Evolutionary conservation across 495 filamentous ascomycete species (phyloP).

Genomic region (Barbatosphaeria neglecta): DNA sequence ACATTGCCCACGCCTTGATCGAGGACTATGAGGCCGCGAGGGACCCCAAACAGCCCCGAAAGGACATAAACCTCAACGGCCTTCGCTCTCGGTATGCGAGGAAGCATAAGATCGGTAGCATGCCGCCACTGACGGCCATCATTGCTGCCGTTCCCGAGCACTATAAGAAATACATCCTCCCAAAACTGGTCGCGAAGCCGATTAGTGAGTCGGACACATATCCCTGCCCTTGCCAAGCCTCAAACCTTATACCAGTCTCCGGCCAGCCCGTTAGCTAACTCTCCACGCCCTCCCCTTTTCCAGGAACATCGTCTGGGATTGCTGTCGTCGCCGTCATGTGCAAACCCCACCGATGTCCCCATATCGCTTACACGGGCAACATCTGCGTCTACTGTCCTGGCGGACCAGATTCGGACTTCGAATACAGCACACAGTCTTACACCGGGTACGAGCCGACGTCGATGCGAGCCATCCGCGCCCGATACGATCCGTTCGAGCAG

Average conservation of each 20-base stretch:
- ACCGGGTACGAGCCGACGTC: conserved; percentile 97
- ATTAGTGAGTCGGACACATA: conserved; percentile 69
- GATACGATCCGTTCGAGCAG: conserved; percentile 97
- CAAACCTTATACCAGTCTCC: too few relatives aligned
- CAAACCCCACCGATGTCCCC: conserved; percentile 94
- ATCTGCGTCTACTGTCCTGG: conserved; percentile 99
- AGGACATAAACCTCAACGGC: conserved; percentile 86
- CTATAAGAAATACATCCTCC: conserved; percentile 98
- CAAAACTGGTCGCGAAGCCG: conserved; percentile 90
- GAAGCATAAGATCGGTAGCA: conserved; percentile 74
- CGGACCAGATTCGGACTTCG: conserved; percentile 93
- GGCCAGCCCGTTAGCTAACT: too few relatives aligned
- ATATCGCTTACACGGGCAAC: conserved; percentile 95
- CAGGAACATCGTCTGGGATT: conserved; percentile 86
- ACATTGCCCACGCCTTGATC: conserved; percentile 85
- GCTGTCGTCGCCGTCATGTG: conserved; percentile 99
- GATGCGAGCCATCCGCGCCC: conserved; percentile 93
- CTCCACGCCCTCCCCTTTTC: not conserved
- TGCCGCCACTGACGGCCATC: conserved; percentile 89
- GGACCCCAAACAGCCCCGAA: conserved; percentile 57
- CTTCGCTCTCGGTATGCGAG: conserved; percentile 79
- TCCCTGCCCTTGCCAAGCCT: too few relatives aligned
- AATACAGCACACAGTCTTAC: conserved; percentile 97
- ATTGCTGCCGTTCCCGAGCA: conserved; percentile 96
- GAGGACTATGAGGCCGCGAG: conserved; percentile 76